Conservation (phyloP, 2,329 filamentous ascomycete genomes). For the Neofusicoccum laricinum region DNA sequence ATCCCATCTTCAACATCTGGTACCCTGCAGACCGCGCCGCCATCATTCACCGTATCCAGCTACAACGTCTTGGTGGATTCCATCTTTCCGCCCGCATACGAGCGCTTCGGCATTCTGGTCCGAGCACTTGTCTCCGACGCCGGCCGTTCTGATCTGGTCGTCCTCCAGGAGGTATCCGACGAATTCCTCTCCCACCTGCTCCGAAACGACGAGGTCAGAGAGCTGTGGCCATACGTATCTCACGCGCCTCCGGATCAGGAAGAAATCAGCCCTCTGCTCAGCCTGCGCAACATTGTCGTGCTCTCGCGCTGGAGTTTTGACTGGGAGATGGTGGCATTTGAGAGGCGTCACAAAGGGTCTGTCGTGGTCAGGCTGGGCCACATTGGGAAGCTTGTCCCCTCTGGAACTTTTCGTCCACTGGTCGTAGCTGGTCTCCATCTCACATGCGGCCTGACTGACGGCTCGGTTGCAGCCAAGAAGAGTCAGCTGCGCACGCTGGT, state of each 20-base stretch:
- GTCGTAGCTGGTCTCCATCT: constrained; percentile 60
- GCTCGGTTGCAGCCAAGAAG: constrained; percentile 56
- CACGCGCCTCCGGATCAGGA: constrained; percentile 55
- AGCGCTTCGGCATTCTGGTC: constrained; percentile 38
- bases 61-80: constrained; percentile 46
- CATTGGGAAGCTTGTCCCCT: constrained; percentile 29
- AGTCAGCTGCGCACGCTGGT: constrained; percentile 54
- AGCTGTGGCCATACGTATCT: constrained; percentile 55
- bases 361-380: constrained; percentile 46
- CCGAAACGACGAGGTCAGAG: constrained; percentile 42
- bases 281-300: constrained; percentile 59
- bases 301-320: constrained; percentile 55
- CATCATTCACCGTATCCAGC: constrained; percentile 35
- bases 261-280: constrained; percentile 56
- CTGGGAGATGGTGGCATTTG: constrained; percentile 56
- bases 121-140: constrained; percentile 31
- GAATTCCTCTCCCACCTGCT: constrained; percentile 60
- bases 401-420: constrained; percentile 36
- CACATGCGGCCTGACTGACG: constrained; percentile 59
- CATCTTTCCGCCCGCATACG: constrained; percentile 32
- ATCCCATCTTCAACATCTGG: constrained; percentile 3
- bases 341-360: constrained; percentile 57
- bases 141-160: constrained; percentile 37
- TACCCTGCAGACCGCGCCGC: constrained; percentile 8
- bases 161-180: constrained; percentile 64